phyloP scores from a whole-genome alignment of 257 asterid species.

The Solanum corneliomulleri region DNA sequence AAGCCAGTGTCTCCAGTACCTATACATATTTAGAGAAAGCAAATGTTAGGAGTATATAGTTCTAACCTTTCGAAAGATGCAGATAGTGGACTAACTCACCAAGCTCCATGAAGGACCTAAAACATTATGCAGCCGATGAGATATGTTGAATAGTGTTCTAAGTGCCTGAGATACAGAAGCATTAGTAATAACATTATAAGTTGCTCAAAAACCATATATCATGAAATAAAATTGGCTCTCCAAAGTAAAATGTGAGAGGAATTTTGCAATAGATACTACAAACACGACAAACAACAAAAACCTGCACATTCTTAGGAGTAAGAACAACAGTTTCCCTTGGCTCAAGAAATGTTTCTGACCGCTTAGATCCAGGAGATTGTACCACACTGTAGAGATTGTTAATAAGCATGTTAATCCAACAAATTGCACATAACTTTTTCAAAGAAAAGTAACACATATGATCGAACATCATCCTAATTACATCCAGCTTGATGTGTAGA shows the following conservation, averaged over 20 bases:
- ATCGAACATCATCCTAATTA: not conserved
- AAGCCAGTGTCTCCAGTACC: conserved; percentile 95
- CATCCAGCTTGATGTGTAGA: not conserved
- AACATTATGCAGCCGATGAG: conserved; percentile 89
- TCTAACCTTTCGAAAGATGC: not conserved
- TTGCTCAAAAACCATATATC: not conserved
- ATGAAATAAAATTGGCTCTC: not conserved
- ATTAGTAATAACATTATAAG: not conserved
- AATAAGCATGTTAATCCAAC: not conserved
- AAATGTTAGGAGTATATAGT: conserved; percentile 2
- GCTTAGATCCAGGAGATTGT: conserved; percentile 70
- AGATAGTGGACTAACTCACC: conserved; percentile 38
- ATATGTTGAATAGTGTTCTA: conserved; percentile 92
- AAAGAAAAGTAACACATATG: not conserved
- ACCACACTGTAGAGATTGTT: conserved; percentile 42
- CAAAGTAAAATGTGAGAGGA: not conserved
- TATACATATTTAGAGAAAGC: conserved; percentile 15
- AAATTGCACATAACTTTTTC: not conserved
- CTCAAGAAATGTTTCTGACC: conserved; percentile 61
- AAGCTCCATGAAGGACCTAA: conserved; percentile 98
- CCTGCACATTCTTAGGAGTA: conserved; percentile 98
- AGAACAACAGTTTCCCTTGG: conserved; percentile 80
- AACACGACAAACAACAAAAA: conserved; percentile 7
- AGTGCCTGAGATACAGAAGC: conserved; percentile 45
- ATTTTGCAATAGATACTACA: not conserved